phyloP scores from a whole-genome alignment of 2,329 filamentous ascomycete species.

The Penicillium sp. region DNA sequence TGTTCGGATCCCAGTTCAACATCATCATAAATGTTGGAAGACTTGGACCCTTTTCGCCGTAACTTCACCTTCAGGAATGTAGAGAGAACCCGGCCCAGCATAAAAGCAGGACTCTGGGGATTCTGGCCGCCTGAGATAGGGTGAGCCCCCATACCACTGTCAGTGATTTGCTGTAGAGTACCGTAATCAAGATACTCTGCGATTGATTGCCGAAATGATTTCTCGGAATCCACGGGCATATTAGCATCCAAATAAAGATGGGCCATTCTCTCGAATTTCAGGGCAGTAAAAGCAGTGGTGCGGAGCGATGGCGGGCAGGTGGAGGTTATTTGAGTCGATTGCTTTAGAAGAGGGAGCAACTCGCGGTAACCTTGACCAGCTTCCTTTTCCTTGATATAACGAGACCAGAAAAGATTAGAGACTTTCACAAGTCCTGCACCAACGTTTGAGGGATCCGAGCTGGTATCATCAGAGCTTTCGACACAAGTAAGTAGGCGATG shows the following conservation, averaged over 20 bases:
- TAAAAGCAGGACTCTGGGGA: constrained; percentile 35
- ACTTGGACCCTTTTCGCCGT: constrained; percentile 28
- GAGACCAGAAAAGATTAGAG: constrained; percentile 50
- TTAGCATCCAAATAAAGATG: constrained; percentile 42
- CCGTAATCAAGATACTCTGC: constrained; percentile 42
- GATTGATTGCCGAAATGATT: constrained; percentile 42
- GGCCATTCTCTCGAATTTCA: constrained; percentile 48
- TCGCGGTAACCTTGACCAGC: constrained; percentile 32
- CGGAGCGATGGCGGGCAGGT: constrained; percentile 36
- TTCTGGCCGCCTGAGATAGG: constrained; percentile 32
- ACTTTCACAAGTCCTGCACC: constrained; percentile 39
- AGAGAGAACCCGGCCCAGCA: constrained; percentile 39
- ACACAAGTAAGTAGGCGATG: constrained; percentile 37
- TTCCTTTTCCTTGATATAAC: constrained; percentile 46
- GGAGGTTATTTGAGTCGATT: constrained; percentile 41
- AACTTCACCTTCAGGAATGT: constrained; percentile 38
- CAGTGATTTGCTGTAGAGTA: constrained; percentile 31
- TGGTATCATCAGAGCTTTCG: constrained; percentile 12
- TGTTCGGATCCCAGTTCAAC: constrained; percentile 23
- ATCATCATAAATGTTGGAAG: constrained; percentile 34
- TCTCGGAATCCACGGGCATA: constrained; percentile 35
- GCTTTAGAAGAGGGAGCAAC: constrained; percentile 41
- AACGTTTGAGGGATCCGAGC: constrained; percentile 17
- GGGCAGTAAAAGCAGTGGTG: constrained; percentile 39
- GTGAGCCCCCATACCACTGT: constrained; percentile 26